Evolutionary conservation across 208 protist species (phyloP).

Genomic region (Strigomonas culicis): DNA sequence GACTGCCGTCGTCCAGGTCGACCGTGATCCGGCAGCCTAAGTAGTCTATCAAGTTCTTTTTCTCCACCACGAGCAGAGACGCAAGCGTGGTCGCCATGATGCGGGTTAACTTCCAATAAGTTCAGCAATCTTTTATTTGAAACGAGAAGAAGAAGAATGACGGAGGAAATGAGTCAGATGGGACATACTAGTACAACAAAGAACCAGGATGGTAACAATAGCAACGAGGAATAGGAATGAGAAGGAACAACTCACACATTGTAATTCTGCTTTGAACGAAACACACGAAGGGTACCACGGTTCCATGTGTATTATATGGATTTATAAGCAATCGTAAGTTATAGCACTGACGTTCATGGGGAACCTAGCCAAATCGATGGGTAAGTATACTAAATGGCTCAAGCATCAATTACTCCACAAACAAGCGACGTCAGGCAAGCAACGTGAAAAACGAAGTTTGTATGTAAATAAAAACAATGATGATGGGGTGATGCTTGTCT

Average conservation of each 20-base stretch:
- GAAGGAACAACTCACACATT: too few relatives aligned
- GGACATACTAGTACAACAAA: background rate
- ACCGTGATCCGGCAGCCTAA: conserved; percentile 66
- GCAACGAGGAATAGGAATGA: conserved; percentile 4
- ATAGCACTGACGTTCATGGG: too few relatives aligned
- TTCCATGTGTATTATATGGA: background rate
- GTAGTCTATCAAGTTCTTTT: conserved; percentile 43
- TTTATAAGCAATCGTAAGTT: conserved; percentile 5
- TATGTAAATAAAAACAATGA: background rate
- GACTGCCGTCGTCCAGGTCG: conserved; percentile 62
- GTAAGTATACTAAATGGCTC: too few relatives aligned
- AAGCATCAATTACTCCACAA: too few relatives aligned
- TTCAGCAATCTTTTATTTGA: background rate
- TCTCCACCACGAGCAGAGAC: conserved; percentile 21
- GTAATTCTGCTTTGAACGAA: background rate
- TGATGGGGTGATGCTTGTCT: too few relatives aligned
- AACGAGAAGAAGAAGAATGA: background rate
- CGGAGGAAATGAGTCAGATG: background rate
- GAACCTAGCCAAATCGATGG: background rate
- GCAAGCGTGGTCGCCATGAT: background rate
- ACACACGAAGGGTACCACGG: background rate
- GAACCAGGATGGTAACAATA: background rate
- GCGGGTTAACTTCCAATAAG: background rate
- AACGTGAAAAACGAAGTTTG: background rate
- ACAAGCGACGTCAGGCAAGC: too few relatives aligned